Evolutionary conservation across 768 basidiomycete genomes (phyloP).

Genomic region (Tephrocybe rancida): DNA sequence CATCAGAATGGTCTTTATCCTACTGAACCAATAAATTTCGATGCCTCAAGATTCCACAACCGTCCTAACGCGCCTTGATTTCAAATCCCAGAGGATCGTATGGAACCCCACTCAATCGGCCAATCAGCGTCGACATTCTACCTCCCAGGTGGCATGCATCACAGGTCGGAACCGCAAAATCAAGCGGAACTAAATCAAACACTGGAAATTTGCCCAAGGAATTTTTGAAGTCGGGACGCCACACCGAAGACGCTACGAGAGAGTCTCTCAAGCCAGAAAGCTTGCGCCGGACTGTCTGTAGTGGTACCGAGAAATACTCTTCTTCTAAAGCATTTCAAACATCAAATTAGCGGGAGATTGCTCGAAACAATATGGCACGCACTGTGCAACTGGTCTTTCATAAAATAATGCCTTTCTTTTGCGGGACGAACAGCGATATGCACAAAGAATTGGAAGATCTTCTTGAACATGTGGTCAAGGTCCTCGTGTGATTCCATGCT

Average conservation of each 20-base stretch:
- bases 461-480: conserved; percentile 80
- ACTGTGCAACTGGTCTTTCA: conserved; percentile 58
- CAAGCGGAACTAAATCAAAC: conserved; percentile 53
- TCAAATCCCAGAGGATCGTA: conserved; percentile 76
- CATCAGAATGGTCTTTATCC: conserved; percentile 12
- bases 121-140: conserved; percentile 64
- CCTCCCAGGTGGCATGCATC: conserved; percentile 84
- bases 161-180: conserved; percentile 64
- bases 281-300: conserved; percentile 68
- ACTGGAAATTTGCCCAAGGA: conserved; percentile 68
- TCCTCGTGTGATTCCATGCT: conserved; percentile 82
- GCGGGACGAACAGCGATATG: conserved; percentile 69
- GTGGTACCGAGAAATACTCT: conserved; percentile 75
- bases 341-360: no score
- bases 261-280: conserved; percentile 72
- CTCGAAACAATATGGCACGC: conserved; percentile 9
- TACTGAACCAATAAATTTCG: neutral
- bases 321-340: conserved; percentile 38
- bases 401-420: conserved; percentile 52
- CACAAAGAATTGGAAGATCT: conserved; percentile 86
- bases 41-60: no score
- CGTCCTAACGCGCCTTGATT: conserved; percentile 15
- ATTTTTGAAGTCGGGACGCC: conserved; percentile 71
- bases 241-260: conserved; percentile 82
- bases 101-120: conserved; percentile 63